phyloP scores from a whole-genome alignment of 2,329 filamentous ascomycete species.

The Penicillium vulpinum region DNA sequence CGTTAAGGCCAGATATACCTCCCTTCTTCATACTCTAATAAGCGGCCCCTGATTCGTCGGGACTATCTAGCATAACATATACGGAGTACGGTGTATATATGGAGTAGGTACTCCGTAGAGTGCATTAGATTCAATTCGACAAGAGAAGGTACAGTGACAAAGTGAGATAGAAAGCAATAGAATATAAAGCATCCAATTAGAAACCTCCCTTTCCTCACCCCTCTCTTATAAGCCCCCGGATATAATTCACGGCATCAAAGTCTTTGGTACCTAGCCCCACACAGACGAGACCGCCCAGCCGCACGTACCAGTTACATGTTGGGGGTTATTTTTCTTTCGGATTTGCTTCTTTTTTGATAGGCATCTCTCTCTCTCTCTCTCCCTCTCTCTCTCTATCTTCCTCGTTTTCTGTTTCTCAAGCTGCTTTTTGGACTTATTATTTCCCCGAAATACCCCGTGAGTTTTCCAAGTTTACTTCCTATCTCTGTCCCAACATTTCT shows the following conservation, averaged over 20 bases:
- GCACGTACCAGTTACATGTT: slow-evolving; percentile 11
- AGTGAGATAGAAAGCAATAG: neutral
- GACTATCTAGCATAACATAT: neutral
- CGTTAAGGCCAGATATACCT: neutral
- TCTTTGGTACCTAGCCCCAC: slow-evolving; percentile 14
- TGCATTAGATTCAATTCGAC: neutral
- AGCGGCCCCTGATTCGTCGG: slow-evolving; percentile 29
- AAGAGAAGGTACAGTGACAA: neutral
- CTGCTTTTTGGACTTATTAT: neutral
- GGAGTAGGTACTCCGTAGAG: neutral
- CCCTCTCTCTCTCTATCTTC: neutral
- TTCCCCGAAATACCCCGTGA: neutral
- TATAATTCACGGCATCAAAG: slow-evolving; percentile 15
- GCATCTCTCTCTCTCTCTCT: neutral
- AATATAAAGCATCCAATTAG: neutral
- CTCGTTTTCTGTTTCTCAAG: no score
- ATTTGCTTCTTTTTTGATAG: slow-evolving; percentile 3
- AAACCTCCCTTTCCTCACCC: neutral
- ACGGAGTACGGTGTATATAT: neutral
- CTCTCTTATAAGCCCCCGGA: neutral
- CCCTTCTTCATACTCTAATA: slow-evolving; percentile 21
- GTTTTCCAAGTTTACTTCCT: neutral
- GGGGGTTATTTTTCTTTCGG: slow-evolving; percentile 11
- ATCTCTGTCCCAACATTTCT: slow-evolving; percentile 2
- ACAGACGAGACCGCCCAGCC: slow-evolving; percentile 13